Evolutionary conservation across 2,329 filamentous ascomycete species (phyloP).

Genomic region (Orbilia oligospora): DNA sequence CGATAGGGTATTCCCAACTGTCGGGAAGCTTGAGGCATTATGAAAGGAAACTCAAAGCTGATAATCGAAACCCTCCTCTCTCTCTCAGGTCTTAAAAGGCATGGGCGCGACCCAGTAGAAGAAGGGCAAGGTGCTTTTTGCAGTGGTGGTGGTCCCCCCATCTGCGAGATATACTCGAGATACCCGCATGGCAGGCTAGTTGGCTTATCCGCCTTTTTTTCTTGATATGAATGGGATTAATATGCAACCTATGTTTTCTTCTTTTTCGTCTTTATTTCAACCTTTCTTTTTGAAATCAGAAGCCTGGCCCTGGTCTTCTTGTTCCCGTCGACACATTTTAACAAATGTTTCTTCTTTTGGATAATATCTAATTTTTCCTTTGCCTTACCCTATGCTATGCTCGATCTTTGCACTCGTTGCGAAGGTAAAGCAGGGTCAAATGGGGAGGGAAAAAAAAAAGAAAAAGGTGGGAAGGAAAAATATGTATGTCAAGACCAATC

Average conservation of each 20-base stretch:
- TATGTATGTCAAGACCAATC: conserved; percentile 61
- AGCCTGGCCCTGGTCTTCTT: conserved; percentile 42
- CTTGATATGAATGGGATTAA: conserved; percentile 56
- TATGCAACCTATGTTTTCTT: conserved; percentile 58
- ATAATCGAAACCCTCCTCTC: conserved; percentile 59
- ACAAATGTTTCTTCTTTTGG: conserved; percentile 60
- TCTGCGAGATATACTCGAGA: conserved; percentile 61
- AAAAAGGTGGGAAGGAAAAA: conserved; percentile 54
- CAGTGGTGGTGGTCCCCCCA: conserved; percentile 58
- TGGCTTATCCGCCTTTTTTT: conserved; percentile 55
- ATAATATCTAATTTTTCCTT: conserved; percentile 60
- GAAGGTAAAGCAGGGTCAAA: conserved; percentile 24
- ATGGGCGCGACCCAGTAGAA: conserved; percentile 52
- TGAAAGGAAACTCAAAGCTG: conserved; percentile 57
- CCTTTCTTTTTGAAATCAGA: conserved; percentile 57
- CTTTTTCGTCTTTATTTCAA: conserved; percentile 41
- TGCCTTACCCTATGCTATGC: conserved; percentile 37
- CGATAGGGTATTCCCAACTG: conserved; percentile 61
- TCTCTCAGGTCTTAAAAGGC: conserved; percentile 56
- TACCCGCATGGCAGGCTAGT: conserved; percentile 56
- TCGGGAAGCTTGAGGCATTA: conserved; percentile 61
- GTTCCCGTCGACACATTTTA: conserved; percentile 44
- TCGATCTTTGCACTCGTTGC: conserved; percentile 46
- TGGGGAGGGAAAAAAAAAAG: conserved; percentile 30
- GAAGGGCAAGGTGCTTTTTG: conserved; percentile 40